Evolutionary conservation across 768 basidiomycete species (phyloP).

Genomic region (Roridomyces roridus): DNA sequence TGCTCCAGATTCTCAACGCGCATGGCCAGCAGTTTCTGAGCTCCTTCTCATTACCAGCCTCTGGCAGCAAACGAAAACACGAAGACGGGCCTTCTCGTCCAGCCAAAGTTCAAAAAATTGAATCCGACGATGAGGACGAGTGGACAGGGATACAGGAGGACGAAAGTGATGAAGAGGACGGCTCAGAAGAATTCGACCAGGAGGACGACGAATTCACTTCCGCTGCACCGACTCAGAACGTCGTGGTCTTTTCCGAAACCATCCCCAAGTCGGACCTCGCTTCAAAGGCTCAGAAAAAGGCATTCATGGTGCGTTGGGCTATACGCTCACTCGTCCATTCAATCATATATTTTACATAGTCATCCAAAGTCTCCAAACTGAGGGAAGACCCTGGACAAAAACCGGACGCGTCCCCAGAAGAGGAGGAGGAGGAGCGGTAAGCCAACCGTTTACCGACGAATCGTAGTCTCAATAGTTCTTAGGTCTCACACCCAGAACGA

Average conservation of each 20-base stretch:
- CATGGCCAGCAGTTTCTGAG: conserved; percentile 55
- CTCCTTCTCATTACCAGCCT: conserved; percentile 41
- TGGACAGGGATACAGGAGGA: conserved; percentile 21
- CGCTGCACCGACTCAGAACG: conserved; percentile 40
- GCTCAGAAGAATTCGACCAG: conserved; percentile 41
- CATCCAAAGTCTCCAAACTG: conserved; percentile 76
- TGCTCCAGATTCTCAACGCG: conserved; percentile 50
- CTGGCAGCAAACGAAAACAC: conserved; percentile 30
- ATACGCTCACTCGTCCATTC: neutral
- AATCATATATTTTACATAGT: conserved; percentile 51
- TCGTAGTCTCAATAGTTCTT: conserved; percentile 7
- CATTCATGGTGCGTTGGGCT: conserved; percentile 71
- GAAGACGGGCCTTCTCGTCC: conserved; percentile 7
- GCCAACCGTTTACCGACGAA: too few relatives aligned
- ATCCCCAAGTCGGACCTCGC: conserved; percentile 19
- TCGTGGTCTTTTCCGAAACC: conserved; percentile 63
- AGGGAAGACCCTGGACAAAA: conserved; percentile 38
- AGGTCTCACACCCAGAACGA: conserved; percentile 84
- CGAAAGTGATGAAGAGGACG: conserved; percentile 30
- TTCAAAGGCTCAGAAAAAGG: conserved; percentile 56
- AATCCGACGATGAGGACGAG: conserved; percentile 12
- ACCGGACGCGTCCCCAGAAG: conserved; percentile 33
- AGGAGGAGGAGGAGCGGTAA: conserved; percentile 64
- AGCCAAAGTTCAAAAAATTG: conserved; percentile 14
- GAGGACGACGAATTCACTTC: conserved; percentile 53